These are phyloP conservation scores for Kwoniella bestiolae DNA, from an alignment of 768 basidiomycete genomes.

Conservation along the genomic window DNA sequence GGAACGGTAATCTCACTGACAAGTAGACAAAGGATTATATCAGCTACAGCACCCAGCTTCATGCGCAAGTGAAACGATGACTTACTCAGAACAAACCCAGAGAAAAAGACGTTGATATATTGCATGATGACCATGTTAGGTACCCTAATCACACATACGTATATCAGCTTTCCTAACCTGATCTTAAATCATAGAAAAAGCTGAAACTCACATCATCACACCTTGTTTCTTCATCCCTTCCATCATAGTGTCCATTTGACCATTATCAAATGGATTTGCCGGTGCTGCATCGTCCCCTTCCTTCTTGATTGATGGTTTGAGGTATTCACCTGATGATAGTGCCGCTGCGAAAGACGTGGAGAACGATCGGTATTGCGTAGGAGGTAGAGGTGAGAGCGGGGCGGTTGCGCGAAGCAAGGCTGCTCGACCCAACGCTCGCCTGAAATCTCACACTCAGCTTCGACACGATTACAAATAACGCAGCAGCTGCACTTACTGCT, in stretches of 20 bases:
- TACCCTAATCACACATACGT: slow-evolving; percentile 37
- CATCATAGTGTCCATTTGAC: slow-evolving; percentile 98
- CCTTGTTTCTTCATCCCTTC: slow-evolving; percentile 98
- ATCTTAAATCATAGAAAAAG: not conserved
- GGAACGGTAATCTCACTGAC: slow-evolving; percentile 73
- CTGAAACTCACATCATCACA: slow-evolving; percentile 86
- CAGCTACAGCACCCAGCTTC: too few species aligned
- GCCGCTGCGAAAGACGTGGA: slow-evolving; percentile 46
- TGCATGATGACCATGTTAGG: slow-evolving; percentile 96
- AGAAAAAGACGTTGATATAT: slow-evolving; percentile 99
- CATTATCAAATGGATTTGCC: slow-evolving; percentile 86
- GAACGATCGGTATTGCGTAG: slow-evolving; percentile 54
- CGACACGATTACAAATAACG: not conserved
- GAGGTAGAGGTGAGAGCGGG: slow-evolving; percentile 73
- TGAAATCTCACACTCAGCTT: slow-evolving; percentile 20
- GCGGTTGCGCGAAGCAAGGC: slow-evolving; percentile 82
- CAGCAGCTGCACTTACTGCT: slow-evolving; percentile 70
- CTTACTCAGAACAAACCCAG: slow-evolving; percentile 96
- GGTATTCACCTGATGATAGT: slow-evolving; percentile 68
- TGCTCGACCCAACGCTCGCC: slow-evolving; percentile 68
- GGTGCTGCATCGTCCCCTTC: slow-evolving; percentile 61
- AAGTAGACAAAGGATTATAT: too few species aligned
- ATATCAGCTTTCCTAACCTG: slow-evolving; percentile 8
- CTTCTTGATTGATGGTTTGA: slow-evolving; percentile 76
- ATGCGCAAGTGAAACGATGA: slow-evolving; percentile 39